These are phyloP conservation scores for Claviceps capensis DNA, from an alignment of 2,329 filamentous ascomycete genomes.

Conservation along the genomic window DNA sequence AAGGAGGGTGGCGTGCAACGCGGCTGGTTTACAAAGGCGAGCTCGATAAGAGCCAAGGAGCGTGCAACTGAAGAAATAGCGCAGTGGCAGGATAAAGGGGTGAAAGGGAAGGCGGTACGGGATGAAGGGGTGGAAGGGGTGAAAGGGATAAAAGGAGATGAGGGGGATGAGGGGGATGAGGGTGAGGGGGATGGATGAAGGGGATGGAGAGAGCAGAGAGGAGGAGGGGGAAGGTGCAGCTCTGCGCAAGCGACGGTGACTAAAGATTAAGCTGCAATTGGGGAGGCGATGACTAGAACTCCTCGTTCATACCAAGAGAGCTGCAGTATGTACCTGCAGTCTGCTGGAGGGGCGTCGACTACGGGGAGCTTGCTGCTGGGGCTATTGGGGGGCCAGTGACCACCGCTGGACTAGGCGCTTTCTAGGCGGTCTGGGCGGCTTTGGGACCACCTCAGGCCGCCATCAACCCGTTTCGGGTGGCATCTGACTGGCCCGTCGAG, in stretches of 20 bases:
- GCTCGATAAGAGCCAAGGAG: slow-evolving; percentile 24
- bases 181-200: slow-evolving; percentile 17
- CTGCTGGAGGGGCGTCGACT: too few relatives aligned
- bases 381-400: too few relatives aligned
- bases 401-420: too few relatives aligned
- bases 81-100: slow-evolving; percentile 21
- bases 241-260: slow-evolving; percentile 15
- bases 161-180: slow-evolving; percentile 25
- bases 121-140: slow-evolving; percentile 24
- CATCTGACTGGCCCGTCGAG: too few relatives aligned
- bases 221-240: slow-evolving; percentile 18
- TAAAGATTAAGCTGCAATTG: slow-evolving; percentile 11
- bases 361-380: too few relatives aligned
- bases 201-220: slow-evolving; percentile 28
- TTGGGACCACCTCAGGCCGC: background rate
- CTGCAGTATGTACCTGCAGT: too few relatives aligned
- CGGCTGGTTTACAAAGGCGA: slow-evolving; percentile 13
- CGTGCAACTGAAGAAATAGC: slow-evolving; percentile 17
- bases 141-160: background rate
- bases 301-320: too few relatives aligned
- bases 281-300: background rate
- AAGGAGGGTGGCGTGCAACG: slow-evolving; percentile 22
- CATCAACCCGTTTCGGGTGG: background rate
- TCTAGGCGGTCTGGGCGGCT: background rate
- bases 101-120: slow-evolving; percentile 29